These are phyloP conservation scores for Stephanodiscus triporus DNA, from an alignment of 108 stramenopile species.

Conservation along the genomic window DNA sequence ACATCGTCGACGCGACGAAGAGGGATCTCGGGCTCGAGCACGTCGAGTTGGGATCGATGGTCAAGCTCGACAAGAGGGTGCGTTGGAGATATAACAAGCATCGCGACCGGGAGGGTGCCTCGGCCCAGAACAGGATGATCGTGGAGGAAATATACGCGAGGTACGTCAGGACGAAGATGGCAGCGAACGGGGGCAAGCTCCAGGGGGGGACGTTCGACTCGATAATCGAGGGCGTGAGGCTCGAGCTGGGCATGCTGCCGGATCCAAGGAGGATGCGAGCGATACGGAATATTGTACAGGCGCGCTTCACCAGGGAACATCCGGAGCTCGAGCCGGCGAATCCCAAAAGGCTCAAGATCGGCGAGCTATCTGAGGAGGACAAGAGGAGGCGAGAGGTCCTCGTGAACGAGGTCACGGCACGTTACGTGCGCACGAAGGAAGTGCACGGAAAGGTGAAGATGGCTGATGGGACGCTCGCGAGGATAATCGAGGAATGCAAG, in stretches of 20 bases:
- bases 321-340: constrained; percentile 6
- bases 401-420: constrained; percentile 21
- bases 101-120: background rate
- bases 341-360: constrained; percentile 5
- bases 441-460: constrained; percentile 13
- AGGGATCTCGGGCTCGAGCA: constrained; percentile 13
- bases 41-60: background rate
- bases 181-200: constrained; percentile 12
- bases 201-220: constrained; percentile 1
- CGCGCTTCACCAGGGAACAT: constrained; percentile 8
- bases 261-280: background rate
- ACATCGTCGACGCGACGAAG: constrained; percentile 17
- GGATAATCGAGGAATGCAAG: constrained; percentile 16
- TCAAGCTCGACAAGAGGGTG: constrained; percentile 2
- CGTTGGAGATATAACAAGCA: background rate
- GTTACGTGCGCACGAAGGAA: constrained; percentile 19
- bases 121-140: background rate
- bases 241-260: constrained; percentile 15
- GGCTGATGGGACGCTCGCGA: background rate
- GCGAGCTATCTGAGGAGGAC: constrained; percentile 12
- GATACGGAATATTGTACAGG: constrained; percentile 4
- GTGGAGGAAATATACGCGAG: constrained; percentile 7
- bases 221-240: constrained; percentile 6
- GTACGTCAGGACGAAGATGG: constrained; percentile 9
- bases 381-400: constrained; percentile 21